Percentiles rank a stretch among this genome's conserved stretches.
Conservation (phyloP, 441 rosid genomes). For the Lepidium campestre region DNA sequence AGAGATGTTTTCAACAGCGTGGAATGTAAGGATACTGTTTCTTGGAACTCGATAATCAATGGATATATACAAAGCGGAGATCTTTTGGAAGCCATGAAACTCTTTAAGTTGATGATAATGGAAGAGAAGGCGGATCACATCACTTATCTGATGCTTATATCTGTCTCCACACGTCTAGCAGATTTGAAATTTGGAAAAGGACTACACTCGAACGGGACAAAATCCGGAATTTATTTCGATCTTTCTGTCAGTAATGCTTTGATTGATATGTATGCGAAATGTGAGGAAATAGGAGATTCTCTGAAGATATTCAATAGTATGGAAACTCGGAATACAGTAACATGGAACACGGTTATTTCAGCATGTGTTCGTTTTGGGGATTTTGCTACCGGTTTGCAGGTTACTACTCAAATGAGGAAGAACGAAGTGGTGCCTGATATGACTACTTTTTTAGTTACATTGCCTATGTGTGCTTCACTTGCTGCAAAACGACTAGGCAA, state of each 20-base stretch:
- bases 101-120: slow-evolving; percentile 44
- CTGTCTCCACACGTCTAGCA: slow-evolving; percentile 34
- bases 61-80: slow-evolving; percentile 40
- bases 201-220: slow-evolving; percentile 40
- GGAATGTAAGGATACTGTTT: slow-evolving; percentile 43
- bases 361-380: slow-evolving; percentile 46
- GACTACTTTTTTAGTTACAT: slow-evolving; percentile 36
- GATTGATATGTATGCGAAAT: slow-evolving; percentile 53
- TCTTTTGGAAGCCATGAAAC: slow-evolving; percentile 37
- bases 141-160: slow-evolving; percentile 41
- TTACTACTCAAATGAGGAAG: slow-evolving; percentile 38
- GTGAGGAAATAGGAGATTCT: slow-evolving; percentile 32
- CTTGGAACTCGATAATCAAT: slow-evolving; percentile 60
- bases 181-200: slow-evolving; percentile 37
- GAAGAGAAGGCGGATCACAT: slow-evolving; percentile 41
- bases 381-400: slow-evolving; percentile 39
- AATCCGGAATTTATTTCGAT: slow-evolving; percentile 36
- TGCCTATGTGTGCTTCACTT: slow-evolving; percentile 47
- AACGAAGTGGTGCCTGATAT: slow-evolving; percentile 32
- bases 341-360: slow-evolving; percentile 54
- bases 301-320: slow-evolving; percentile 35
- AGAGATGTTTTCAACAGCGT: slow-evolving; percentile 40
- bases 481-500: slow-evolving; percentile 57
- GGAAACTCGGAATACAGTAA: slow-evolving; percentile 36
- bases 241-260: slow-evolving; percentile 40